Conservation (phyloP, 768 basidiomycete genomes). For the Tricholoma terreum region DNA sequence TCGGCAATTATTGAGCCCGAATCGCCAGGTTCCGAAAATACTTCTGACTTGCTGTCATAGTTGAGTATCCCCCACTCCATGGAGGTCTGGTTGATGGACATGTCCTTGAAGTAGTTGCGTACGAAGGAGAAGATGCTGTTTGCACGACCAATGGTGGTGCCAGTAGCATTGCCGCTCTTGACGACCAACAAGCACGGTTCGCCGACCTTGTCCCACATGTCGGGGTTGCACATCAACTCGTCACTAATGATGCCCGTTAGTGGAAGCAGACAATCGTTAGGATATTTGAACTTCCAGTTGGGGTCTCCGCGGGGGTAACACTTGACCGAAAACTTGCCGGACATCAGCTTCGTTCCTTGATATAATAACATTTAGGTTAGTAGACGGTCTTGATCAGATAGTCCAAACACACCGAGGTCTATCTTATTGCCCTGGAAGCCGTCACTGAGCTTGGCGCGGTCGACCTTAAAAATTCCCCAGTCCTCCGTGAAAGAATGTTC, state of each 20-base stretch:
- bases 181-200: constrained; percentile 32
- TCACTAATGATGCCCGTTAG: constrained; percentile 27
- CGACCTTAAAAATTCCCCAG: constrained; percentile 26
- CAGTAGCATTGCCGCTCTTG: constrained; percentile 34
- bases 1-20: constrained; percentile 38
- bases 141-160: constrained; percentile 34
- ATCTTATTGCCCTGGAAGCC: constrained; percentile 33
- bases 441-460: constrained; percentile 12
- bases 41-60: constrained; percentile 23
- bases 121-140: constrained; percentile 34
- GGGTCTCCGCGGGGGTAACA: constrained; percentile 12
- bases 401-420: constrained; percentile 29
- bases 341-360: constrained; percentile 17
- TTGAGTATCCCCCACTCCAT: constrained; percentile 30
- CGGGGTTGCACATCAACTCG: constrained; percentile 30
- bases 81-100: constrained; percentile 22
- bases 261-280: constrained; percentile 27
- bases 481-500: too few species aligned
- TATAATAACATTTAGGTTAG: constrained; percentile 19
- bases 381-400: constrained; percentile 17
- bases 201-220: constrained; percentile 26
- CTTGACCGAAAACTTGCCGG: constrained; percentile 14
- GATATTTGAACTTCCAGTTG: constrained; percentile 25
- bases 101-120: constrained; percentile 27
- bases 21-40: constrained; percentile 34